These are phyloP conservation scores for Maudiozyma barnettii DNA, from an alignment of 805 yeast species.

Conservation along the genomic window DNA sequence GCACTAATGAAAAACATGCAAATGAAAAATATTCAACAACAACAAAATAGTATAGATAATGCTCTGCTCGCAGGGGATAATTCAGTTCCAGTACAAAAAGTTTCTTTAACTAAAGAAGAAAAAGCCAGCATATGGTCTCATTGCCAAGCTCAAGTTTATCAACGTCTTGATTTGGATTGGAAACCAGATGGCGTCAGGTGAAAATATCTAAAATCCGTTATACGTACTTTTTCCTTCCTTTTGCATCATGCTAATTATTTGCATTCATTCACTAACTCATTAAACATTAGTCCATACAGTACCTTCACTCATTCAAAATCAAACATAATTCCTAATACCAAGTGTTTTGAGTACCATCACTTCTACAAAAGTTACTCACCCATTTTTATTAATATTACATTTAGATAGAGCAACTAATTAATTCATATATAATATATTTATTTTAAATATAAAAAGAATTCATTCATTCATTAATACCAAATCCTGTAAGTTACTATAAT, in stretches of 20 bases:
- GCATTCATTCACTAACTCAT: too few species aligned
- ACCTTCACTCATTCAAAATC: too few species aligned
- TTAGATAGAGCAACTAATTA: too few species aligned
- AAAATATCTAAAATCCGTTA: background rate
- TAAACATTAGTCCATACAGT: too few species aligned
- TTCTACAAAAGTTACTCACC: background rate
- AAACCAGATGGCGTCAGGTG: conserved; percentile 33
- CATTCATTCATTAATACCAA: too few species aligned
- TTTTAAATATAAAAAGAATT: too few species aligned
- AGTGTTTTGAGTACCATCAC: too few species aligned
- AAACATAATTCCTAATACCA: too few species aligned
- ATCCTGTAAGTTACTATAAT: too few species aligned
- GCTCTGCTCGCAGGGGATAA: background rate
- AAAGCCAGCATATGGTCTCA: conserved; percentile 53
- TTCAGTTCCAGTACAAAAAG: conserved; percentile 5
- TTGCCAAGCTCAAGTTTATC: conserved; percentile 51
- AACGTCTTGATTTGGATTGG: conserved; percentile 53
- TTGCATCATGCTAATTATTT: too few species aligned
- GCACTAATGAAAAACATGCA: conserved; percentile 27
- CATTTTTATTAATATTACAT: background rate
- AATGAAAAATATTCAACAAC: conserved; percentile 5
- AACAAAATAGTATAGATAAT: background rate
- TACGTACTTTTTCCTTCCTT: too few species aligned
- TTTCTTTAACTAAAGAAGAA: conserved; percentile 41
- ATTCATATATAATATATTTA: too few species aligned